These are phyloP conservation scores for Zymoseptoria crescenta DNA, from an alignment of 2,329 filamentous ascomycete species.

Conservation along the genomic window DNA sequence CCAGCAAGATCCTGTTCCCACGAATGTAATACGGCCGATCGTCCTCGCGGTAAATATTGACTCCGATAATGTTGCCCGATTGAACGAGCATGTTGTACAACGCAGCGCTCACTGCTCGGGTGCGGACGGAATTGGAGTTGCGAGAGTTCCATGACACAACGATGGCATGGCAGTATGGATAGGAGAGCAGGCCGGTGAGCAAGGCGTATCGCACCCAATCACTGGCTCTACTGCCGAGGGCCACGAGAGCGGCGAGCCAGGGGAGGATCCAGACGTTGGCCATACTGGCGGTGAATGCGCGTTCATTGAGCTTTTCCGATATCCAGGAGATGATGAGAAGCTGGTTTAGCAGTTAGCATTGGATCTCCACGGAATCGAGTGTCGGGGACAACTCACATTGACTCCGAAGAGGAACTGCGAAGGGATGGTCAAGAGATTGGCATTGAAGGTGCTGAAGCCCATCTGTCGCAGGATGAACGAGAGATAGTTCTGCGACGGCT, in stretches of 20 bases:
- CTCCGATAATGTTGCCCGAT: conserved; percentile 39
- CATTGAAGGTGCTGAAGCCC: conserved; percentile 47
- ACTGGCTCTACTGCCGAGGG: conserved; percentile 21
- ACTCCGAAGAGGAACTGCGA: conserved; percentile 20
- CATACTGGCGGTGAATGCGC: conserved; percentile 40
- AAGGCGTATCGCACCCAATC: conserved; percentile 34
- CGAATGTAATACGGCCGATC: conserved; percentile 39
- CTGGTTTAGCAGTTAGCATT: conserved; percentile 26
- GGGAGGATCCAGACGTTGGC: conserved; percentile 51
- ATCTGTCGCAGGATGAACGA: conserved; percentile 37
- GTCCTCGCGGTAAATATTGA: conserved; percentile 44
- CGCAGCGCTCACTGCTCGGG: conserved; percentile 36
- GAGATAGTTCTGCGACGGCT: conserved; percentile 47
- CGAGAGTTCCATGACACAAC: conserved; percentile 37
- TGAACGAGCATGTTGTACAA: conserved; percentile 38
- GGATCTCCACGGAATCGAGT: background rate
- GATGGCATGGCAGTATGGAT: conserved; percentile 39
- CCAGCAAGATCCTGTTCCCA: conserved; percentile 32
- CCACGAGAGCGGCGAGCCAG: conserved; percentile 45
- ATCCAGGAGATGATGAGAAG: conserved; percentile 45
- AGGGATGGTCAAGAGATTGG: conserved; percentile 58
- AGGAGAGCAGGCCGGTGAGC: conserved; percentile 34
- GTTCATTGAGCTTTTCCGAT: conserved; percentile 44
- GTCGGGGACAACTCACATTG: conserved; percentile 29
- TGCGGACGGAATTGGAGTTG: conserved; percentile 37